Base-by-base conservation (phyloP, 2,329 filamentous ascomycete species). In the Nemania bipapillata region DNA sequence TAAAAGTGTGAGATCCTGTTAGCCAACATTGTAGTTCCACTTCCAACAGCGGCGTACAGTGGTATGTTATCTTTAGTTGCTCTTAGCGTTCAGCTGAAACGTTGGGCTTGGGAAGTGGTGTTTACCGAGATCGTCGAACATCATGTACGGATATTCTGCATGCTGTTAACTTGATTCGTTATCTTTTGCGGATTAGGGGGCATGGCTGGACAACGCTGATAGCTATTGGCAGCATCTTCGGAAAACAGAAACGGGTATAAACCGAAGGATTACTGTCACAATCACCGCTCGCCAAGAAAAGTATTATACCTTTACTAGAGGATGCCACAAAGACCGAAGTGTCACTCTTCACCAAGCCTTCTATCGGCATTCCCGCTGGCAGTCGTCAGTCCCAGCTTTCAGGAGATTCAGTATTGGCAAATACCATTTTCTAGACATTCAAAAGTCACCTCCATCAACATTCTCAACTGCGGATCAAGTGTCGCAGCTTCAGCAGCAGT, bases 1-100 rank as follows among this genome's bases (percentile, higher is more conserved):
- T 77, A 80, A 60, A 77, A 76, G 66, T 78, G 78, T 2, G 76
- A 78, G 24, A 81, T 63, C 4, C 79, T 69, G 63, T 81, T 80
- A 0, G 78, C 70, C 5, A 79, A 47, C 35, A 79, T 76, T 15
- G 70, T 68, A 5, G 65, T 52, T 8, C 70, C 74, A n/a, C 60
- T 60, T 12, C 78, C 78, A 12, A 74, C 70, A 1, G 63, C 71
- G 2, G 60, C 65, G 55, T 79, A 76, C 52, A 65, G 5, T 40
- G 70, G 67, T 4, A 28, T 22, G 7, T 72, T 65, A 3, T 63
- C 12, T 50, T 70, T 63, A 1, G 42, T 45, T n/a, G 17, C 22
- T 9, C 68, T 32, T 9, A 68, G 60, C 17, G 45, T 17, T 28
- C 37, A 6, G 26, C n/a, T 50, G 20, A 71, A 65, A 1, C n/a